A percentile compares a stretch with the other conserved stretches of the same genome.
Conservation (phyloP, 1,139 yeast genomes). For the Pichia sp. region DNA sequence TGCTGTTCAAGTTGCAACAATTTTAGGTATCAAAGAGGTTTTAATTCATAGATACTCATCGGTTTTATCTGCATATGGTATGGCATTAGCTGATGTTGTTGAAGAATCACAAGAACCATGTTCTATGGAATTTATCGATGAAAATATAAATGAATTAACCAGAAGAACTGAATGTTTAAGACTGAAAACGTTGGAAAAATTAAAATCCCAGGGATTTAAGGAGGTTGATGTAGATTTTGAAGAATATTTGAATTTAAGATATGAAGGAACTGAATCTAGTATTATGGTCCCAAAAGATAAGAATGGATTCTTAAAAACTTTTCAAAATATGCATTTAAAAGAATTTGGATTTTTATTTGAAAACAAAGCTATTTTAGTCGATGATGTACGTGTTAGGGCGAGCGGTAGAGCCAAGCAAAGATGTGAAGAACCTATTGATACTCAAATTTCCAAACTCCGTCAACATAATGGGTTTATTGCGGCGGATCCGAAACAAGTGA, state of each 20-base stretch:
- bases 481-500: conserved; percentile 17
- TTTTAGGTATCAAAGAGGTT: conserved; percentile 41
- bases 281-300: conserved; percentile 50
- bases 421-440: conserved; percentile 23
- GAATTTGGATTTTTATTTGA: conserved; percentile 69
- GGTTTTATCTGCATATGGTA: conserved; percentile 51
- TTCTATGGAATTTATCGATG: conserved; percentile 32
- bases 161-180: conserved; percentile 34
- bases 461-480: conserved; percentile 10
- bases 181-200: conserved; percentile 31
- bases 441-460: conserved; percentile 21
- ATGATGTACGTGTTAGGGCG: conserved; percentile 73
- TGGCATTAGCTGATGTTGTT: conserved; percentile 49
- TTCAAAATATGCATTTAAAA: conserved; percentile 41
- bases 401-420: conserved; percentile 40
- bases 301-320: conserved; percentile 21
- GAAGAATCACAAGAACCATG: conserved; percentile 64
- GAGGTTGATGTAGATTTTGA: conserved; percentile 37
- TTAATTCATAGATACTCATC: conserved; percentile 49
- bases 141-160: conserved; percentile 28
- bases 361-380: conserved; percentile 56
- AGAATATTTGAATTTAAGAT: conserved; percentile 68
- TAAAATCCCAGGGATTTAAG: conserved; percentile 43
- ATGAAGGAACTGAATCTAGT: conserved; percentile 83
- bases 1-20: conserved; percentile 46